Base-by-base conservation (phyloP, 345 rosid species). In the Salix viminalis region DNA sequence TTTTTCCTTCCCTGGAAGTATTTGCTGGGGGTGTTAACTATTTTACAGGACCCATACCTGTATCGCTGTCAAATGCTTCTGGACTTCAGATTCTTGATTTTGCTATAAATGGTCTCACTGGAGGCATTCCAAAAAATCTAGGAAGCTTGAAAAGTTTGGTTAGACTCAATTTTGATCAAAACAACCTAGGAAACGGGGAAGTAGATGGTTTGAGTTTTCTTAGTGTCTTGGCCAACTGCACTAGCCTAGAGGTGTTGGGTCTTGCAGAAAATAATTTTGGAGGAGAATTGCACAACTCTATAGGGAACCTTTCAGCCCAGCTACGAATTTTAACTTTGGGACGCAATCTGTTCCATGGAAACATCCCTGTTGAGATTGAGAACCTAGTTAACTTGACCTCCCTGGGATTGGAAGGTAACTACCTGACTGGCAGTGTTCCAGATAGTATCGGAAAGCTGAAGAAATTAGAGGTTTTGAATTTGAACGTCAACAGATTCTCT, bases 251-350 rank as follows among this genome's bases (percentile, higher is more conserved):
- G 34, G 83, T 77, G 26, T 46, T 83, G 44, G 77, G 85, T 46
- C 56, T 83, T 15, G 5, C 4, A 4, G 0, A 5, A 12, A 83
- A 81, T 68, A 1, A 2, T 2, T 79, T 83, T 34, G 77, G 70
- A 50, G 88, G 88, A 50, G 76, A 77, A 72, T 16, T 83, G 72
- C 86, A 83, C 0, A 70, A 32, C 42, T 75, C 79, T 52, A 65
- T 77, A 18, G 78, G 37, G 13, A 79, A 79, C 41, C 82, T 79
- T 44, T 79, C 82, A 15, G 32, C 58, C 12, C 71, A 52, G 46
- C 52, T 79, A n/a, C 41, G 23, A 14, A 75, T 0, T 6, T 54
- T 79, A 14, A 70, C 72, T 18, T 2, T 79, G 18, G 79, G 82
- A 50, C 0, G 3, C 18, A 79, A 79, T 70, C 2, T 26, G 44